Evolutionary conservation across 768 basidiomycete genomes (phyloP), one percentile per base, ranked within the genome.

Genomic region (Tricholoma sp.): DNA sequence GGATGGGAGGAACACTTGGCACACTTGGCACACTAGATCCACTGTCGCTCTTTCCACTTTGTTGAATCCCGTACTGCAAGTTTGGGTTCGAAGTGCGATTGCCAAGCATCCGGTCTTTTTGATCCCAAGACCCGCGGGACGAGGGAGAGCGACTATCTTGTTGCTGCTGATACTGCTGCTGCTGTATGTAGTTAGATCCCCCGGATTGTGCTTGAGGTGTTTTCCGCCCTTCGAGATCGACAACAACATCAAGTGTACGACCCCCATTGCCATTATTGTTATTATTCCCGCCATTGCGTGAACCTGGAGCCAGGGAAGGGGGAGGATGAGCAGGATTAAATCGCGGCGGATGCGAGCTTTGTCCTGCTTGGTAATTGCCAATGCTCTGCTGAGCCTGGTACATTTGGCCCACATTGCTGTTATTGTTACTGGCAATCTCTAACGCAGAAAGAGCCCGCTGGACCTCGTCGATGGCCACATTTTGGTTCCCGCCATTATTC

Each of bases 1-100:
- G 90, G 58, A 91, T 85, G 32, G 84, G 74, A 1, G 90, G 89
- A 6, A 91, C 86, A 50, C 72, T 86, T 5, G 88, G 87, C 27
- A 91, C 86, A 50, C 72, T 86, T 5, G 88, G 87, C 27, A 88
- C 72, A 27, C 64, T 63, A 34, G 68, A 63, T 9, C 72, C 75
- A 51, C 68, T 67, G 16, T 50, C 47, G 47, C 67, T 67, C 24
- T 75, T 74, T 51, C 63, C 66, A 52, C 74, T 71, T 67, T 80
- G 77, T 59, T 81, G 82, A 61, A 86, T 86, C 1, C 78, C 75
- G 57, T 85, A 83, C 57, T 85, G 82, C 53, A 91, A 64, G 66
- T 83, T 92, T 14, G 87, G 79, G 68, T 86, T 91, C 39, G 89
- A 89, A 12, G 79, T 68, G 45, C 86, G 82, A 31, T 75, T 75